Base-by-base conservation (phyloP, 2,329 filamentous ascomycete species). In the Neonectria hederae region DNA sequence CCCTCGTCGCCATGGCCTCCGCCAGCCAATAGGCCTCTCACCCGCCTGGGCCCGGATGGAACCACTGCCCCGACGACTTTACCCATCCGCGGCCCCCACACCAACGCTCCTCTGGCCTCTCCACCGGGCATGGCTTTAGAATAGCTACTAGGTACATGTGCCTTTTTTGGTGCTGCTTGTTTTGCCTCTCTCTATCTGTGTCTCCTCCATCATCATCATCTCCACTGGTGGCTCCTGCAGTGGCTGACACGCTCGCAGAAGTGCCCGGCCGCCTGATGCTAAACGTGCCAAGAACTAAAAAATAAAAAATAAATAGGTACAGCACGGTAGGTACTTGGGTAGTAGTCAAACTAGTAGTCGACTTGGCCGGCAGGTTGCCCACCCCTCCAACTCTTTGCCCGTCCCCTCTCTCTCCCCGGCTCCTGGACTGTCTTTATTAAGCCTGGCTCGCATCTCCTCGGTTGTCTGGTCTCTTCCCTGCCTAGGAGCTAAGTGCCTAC, bases 11-110 rank as follows among this genome's bases (percentile, higher is more conserved):
- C 59, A 35, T 63, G 21, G 45, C 40, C 40, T 54, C 54, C 38
- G 13, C 54, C 56, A 53, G 49, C 64, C 70, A 73, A 73, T 73
- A 63, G 62, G 63, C 35, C 61, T 55, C n/a, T 65, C 66, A 64
- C 58, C 64, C 64, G 59, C 59, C 62, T 49, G 40, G 65, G 54
- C 52, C 62, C 45, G 58, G 45, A 72, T 70, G 67, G 68, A 67
- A 55, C 69, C 71, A 72, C 38, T 7, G n/a, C 69, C 53, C 49
- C 49, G 51, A 59, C 61, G 65, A 70, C 65, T 53, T 54, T 52
- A 62, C 45, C 26, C 43, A 58, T 30, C 59, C 54, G 53, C 57
- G 24, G 56, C 56, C 52, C 57, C 57, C 45, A 69, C 64, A 66
- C 70, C 67, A 73, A 56, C 54, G 54, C 48, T 55, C 59, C 61